Evolutionary conservation across 768 basidiomycete species (phyloP).

Genomic region (Ramaria sp.): DNA sequence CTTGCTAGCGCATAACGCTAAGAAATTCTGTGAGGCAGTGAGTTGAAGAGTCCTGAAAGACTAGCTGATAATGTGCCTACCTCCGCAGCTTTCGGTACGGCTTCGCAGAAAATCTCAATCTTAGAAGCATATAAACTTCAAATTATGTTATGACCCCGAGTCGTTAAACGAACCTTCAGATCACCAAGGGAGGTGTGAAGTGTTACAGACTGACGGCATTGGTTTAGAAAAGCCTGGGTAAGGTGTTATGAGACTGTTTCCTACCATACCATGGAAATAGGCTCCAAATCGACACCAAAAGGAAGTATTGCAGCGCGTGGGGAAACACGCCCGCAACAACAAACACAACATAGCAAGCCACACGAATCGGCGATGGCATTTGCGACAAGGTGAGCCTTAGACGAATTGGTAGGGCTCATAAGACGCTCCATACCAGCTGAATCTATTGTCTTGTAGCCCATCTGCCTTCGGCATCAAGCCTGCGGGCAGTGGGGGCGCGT

Average conservation of each 20-base stretch:
- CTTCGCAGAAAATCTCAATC: constrained; percentile 97
- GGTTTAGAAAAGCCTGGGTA: not conserved
- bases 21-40: constrained; percentile 64
- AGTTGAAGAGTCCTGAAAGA: not conserved
- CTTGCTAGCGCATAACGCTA: constrained; percentile 85
- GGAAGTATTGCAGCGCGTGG: too few species aligned
- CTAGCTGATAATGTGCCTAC: constrained; percentile 27
- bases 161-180: constrained; percentile 58
- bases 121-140: constrained; percentile 21
- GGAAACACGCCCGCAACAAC: constrained; percentile 1
- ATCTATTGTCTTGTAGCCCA: not conserved
- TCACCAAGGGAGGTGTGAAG: constrained; percentile 92
- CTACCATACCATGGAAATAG: not conserved
- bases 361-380: not conserved
- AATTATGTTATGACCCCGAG: not conserved
- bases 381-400: not conserved
- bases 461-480: constrained; percentile 5
- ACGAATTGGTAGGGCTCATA: not conserved
- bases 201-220: constrained; percentile 69
- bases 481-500: not conserved
- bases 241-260: not conserved
- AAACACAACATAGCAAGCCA: not conserved
- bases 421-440: not conserved
- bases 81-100: constrained; percentile 91
- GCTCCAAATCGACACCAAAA: too few species aligned